phyloP scores from a whole-genome alignment of 768 basidiomycete species.

The Hygrocybe coccinea region DNA sequence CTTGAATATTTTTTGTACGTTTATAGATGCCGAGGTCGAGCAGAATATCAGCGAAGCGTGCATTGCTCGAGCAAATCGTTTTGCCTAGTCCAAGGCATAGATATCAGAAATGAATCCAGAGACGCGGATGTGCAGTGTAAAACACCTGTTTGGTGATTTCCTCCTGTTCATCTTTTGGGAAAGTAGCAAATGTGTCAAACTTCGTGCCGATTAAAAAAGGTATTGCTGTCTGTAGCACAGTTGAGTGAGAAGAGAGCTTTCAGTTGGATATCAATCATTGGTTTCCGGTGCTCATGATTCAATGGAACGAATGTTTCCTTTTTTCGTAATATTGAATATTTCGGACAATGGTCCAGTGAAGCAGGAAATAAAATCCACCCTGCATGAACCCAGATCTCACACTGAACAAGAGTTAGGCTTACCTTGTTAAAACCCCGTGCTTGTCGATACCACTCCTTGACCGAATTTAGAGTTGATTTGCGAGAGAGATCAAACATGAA shows the following conservation, averaged over 20 bases:
- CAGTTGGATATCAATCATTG: background rate
- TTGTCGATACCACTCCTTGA: constrained; percentile 99
- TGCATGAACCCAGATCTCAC: background rate
- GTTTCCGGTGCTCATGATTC: background rate
- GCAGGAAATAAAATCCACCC: background rate
- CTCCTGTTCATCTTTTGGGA: constrained; percentile 96
- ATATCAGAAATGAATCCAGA: constrained; percentile 3
- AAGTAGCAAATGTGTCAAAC: constrained; percentile 94
- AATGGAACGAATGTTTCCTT: too few relatives aligned
- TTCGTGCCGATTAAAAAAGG: constrained; percentile 98
- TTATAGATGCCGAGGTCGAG: constrained; percentile 97
- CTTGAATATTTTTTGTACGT: constrained; percentile 99
- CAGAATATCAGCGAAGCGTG: constrained; percentile 99
- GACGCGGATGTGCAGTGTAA: background rate
- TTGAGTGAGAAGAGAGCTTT: background rate
- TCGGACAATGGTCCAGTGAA: background rate
- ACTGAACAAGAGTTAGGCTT: constrained; percentile 19
- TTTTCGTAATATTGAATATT: background rate
- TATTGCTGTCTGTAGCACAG: constrained; percentile 77
- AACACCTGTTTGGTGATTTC: constrained; percentile 95
- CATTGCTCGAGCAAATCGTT: constrained; percentile 98
- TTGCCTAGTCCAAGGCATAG: constrained; percentile 54
- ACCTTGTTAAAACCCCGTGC: constrained; percentile 99
- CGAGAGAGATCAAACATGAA: constrained; percentile 99
- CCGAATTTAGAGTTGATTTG: constrained; percentile 95